These are phyloP conservation scores for Remersonia thermophila DNA, from an alignment of 2,329 filamentous ascomycete species.

Conservation along the genomic window DNA sequence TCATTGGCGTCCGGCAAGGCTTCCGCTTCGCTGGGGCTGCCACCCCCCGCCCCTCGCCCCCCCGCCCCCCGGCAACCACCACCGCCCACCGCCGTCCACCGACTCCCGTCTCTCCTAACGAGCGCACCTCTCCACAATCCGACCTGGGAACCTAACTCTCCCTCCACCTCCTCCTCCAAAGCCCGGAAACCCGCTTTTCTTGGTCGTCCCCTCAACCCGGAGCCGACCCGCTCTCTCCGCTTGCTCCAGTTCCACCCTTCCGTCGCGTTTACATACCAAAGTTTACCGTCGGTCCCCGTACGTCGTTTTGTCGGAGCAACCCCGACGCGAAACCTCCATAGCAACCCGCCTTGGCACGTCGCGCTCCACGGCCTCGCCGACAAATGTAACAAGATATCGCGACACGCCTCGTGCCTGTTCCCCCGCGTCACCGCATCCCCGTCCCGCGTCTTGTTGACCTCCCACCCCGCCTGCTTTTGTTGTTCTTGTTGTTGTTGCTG, in stretches of 20 bases:
- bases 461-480: too few species aligned
- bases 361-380: neutral
- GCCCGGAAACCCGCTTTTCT: neutral
- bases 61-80: conserved; percentile 6
- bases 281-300: conserved; percentile 1
- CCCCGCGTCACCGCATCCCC: too few species aligned
- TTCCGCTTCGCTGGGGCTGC: conserved; percentile 13
- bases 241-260: neutral
- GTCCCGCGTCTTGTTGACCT: too few species aligned
- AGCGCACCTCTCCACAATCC: neutral
- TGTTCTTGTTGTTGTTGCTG: too few species aligned
- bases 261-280: conserved; percentile 2
- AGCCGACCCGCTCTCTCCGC: neutral
- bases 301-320: conserved; percentile 1
- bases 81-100: neutral
- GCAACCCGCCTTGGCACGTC: neutral
- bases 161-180: neutral
- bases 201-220: conserved; percentile 6
- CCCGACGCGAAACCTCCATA: conserved; percentile 5
- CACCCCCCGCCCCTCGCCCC: too few species aligned
- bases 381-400: too few species aligned
- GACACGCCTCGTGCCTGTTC: too few species aligned
- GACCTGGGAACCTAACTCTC: too few species aligned
- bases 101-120: too few species aligned
- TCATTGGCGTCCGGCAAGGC: conserved; percentile 11